phyloP scores from a whole-genome alignment of 805 yeast genomes.

The Metschnikowia noctiluminum region DNA sequence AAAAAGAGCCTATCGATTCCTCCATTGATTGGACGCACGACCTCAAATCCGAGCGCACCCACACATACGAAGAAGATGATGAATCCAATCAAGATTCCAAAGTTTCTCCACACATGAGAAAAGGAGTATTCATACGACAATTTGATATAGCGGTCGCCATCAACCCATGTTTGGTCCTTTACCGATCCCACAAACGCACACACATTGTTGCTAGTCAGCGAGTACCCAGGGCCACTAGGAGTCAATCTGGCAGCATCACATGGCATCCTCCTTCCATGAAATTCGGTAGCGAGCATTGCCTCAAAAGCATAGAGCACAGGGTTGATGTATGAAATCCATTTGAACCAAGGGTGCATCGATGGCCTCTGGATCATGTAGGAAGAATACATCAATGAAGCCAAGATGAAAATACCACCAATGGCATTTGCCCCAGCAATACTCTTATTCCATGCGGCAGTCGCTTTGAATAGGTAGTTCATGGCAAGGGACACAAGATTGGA shows the following conservation, averaged over 20 bases:
- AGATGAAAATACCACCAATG: conserved; percentile 46
- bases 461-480: conserved; percentile 51
- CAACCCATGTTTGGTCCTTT: conserved; percentile 16
- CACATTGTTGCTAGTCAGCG: conserved; percentile 11
- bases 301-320: conserved; percentile 30
- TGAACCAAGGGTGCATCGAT: conserved; percentile 34
- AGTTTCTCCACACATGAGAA: conserved; percentile 46
- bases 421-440: conserved; percentile 57
- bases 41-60: conserved; percentile 27
- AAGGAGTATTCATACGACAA: conserved; percentile 32
- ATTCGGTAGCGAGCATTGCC: conserved; percentile 28
- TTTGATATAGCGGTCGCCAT: conserved; percentile 34
- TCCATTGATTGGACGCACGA: conserved; percentile 28
- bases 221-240: conserved; percentile 26
- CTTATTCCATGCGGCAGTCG: conserved; percentile 50
- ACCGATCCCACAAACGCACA: conserved; percentile 17
- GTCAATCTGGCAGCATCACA: conserved; percentile 22
- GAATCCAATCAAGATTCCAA: conserved; percentile 44
- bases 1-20: conserved; percentile 33
- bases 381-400: conserved; percentile 30
- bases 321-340: conserved; percentile 38
- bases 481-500: conserved; percentile 47
- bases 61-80: conserved; percentile 14
- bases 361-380: conserved; percentile 31
- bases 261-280: conserved; percentile 29